Evolutionary conservation across 345 rosid genomes (phyloP).

Genomic region (Barbarea vulgaris): DNA sequence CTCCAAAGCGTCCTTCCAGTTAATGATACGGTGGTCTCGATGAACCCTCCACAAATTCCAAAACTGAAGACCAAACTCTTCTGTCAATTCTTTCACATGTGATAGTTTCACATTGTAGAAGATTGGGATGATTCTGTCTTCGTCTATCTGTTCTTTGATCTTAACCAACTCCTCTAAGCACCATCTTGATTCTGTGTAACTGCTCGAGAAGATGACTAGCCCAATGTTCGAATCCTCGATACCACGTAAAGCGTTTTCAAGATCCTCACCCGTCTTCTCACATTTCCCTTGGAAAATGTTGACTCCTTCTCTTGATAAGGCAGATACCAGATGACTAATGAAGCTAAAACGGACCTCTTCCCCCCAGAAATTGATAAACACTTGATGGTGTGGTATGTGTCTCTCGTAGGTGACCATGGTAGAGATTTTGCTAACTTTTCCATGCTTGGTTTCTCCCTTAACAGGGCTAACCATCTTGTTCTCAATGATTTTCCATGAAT

Average conservation of each 20-base stretch:
- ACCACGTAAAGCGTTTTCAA: too few relatives aligned
- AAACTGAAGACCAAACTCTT: neutral
- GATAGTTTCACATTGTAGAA: constrained; percentile 2
- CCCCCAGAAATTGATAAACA: neutral
- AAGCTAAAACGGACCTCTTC: too few relatives aligned
- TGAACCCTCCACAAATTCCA: neutral
- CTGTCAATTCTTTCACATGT: neutral
- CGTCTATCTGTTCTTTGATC: constrained; percentile 2
- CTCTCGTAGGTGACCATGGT: neutral
- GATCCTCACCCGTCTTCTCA: too few relatives aligned
- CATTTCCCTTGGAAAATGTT: too few relatives aligned
- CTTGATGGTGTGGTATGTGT: too few relatives aligned
- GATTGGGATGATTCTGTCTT: constrained; percentile 9
- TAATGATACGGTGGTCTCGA: neutral
- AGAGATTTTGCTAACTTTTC: neutral
- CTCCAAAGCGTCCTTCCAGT: constrained; percentile 17
- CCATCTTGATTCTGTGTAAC: neutral
- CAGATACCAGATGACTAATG: too few relatives aligned
- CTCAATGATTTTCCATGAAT: too few relatives aligned
- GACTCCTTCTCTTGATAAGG: too few relatives aligned
- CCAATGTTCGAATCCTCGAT: neutral
- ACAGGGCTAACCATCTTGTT: too few relatives aligned
- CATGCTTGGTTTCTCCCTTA: too few relatives aligned
- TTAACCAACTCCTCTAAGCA: neutral
- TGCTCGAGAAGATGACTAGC: neutral